Base-by-base conservation (phyloP, 306 rosid genomes). In the Notholithocarpus densiflorus region DNA sequence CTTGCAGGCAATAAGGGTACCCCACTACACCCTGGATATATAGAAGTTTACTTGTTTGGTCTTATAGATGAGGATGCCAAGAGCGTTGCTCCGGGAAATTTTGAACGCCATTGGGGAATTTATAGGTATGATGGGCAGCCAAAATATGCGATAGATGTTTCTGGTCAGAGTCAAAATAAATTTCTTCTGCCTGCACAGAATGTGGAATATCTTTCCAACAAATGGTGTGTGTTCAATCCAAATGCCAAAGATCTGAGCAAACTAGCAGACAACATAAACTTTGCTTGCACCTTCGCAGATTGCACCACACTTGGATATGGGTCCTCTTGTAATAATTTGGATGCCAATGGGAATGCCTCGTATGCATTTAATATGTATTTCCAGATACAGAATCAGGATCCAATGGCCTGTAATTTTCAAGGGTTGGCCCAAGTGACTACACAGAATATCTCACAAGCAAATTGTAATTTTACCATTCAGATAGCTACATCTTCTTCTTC, bases 91-190 rank as follows among this genome's bases (percentile, higher is more conserved):
- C 99, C 99, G 0, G 99, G 99, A 56, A 86, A 23, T 86, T 95
- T 95, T 0, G 99, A 95, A 82, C 91, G 98, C 2, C 99, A 95
- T 74, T 95, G 98, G 99, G 99, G 99, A 60, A 90, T 95, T 48
- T 95, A 91, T 51, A 20, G 86, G 65, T 95, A 90, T 5, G 98
- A 95, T 31, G 99, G 99, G 37, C 99, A 93, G 77, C 99, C 99
- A 0, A 93, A 95, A 80, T 95, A 89, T 76, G 56, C 84, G 0
- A 64, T 91, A 77, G 99, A 95, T 83, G 78, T 93, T 27, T 86
- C 99, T 1, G 99, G 98, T 56, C 96, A 88, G 87, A 85, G 85
- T 73, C 96, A 89, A 40, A 91, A 86, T 86, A 95, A 89, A 64
- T 56, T 89, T 4, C 91, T 89, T 10, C 52, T 88, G 64, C 87